Evolutionary conservation across 148 eudicot genomes (phyloP).

Genomic region (Simmondsia chinensis): DNA sequence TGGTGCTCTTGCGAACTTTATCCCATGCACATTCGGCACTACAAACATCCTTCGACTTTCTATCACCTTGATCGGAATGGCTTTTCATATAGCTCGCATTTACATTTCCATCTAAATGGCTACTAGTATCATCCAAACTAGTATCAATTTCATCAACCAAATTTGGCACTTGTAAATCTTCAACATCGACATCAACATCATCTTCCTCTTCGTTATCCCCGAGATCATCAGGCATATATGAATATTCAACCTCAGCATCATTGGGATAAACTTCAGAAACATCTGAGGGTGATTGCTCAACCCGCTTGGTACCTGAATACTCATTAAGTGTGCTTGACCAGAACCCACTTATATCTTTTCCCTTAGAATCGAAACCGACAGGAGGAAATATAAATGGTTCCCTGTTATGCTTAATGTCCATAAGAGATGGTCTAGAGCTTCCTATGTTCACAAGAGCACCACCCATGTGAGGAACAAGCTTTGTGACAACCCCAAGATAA

Average conservation of each 20-base stretch:
- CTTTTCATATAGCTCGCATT: slow-evolving; percentile 15
- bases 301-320: slow-evolving; percentile 17
- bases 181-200: slow-evolving; percentile 26
- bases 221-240: slow-evolving; percentile 48
- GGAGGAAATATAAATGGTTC: slow-evolving; percentile 77
- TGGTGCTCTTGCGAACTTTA: slow-evolving; percentile 73
- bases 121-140: slow-evolving; percentile 7
- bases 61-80: slow-evolving; percentile 11
- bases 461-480: slow-evolving; percentile 90
- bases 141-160: slow-evolving; percentile 17
- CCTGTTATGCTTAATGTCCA: slow-evolving; percentile 55
- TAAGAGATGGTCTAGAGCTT: slow-evolving; percentile 56
- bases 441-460: slow-evolving; percentile 97
- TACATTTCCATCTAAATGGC: slow-evolving; percentile 21
- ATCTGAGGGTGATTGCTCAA: slow-evolving; percentile 19
- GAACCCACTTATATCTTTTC: slow-evolving; percentile 27
- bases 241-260: slow-evolving; percentile 40
- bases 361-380: slow-evolving; percentile 27
- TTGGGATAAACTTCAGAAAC: slow-evolving; percentile 39
- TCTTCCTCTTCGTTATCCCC: slow-evolving; percentile 40
- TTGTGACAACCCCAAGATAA: slow-evolving; percentile 70
- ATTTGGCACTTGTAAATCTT: slow-evolving; percentile 27
- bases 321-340: slow-evolving; percentile 20
- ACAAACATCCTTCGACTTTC: slow-evolving; percentile 8
- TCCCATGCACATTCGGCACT: slow-evolving; percentile 47